Conservation (phyloP, 2,329 filamentous ascomycete species). For the Pseudogymnoascus sp. region DNA sequence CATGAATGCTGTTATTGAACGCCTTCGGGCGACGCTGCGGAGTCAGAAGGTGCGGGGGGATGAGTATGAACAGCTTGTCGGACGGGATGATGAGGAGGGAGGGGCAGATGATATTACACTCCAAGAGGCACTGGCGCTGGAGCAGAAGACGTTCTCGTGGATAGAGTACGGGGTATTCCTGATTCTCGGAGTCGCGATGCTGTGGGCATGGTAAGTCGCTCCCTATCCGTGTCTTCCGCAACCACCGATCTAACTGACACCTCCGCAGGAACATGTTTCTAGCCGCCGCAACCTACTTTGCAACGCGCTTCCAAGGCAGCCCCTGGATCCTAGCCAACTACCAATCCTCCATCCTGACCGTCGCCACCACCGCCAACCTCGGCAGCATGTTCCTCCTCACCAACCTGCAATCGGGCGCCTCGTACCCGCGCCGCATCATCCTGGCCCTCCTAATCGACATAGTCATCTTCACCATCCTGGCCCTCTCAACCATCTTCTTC, state of each 20-base stretch:
- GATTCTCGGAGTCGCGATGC: constrained; percentile 82
- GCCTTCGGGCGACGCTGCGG: constrained; percentile 32
- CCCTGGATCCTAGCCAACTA: constrained; percentile 71
- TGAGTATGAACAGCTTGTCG: constrained; percentile 30
- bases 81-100: constrained; percentile 16
- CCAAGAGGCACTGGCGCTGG: constrained; percentile 12
- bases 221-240: no score
- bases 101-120: constrained; percentile 22
- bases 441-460: constrained; percentile 68
- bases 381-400: constrained; percentile 66
- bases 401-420: constrained; percentile 70
- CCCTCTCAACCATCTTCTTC: constrained; percentile 67
- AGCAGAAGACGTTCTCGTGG: constrained; percentile 62
- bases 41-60: constrained; percentile 21
- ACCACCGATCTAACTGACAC: not conserved
- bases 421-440: constrained; percentile 81
- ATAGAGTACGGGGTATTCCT: constrained; percentile 79
- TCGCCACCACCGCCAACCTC: constrained; percentile 79
- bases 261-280: constrained; percentile 88
- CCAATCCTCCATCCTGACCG: constrained; percentile 79
- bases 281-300: constrained; percentile 88
- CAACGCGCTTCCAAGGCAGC: constrained; percentile 64
- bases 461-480: constrained; percentile 66
- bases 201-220: constrained; percentile 79
- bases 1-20: constrained; percentile 28